Base-by-base conservation (phyloP, 805 yeast genomes). In the Teunomyces barrocoloradensis region DNA sequence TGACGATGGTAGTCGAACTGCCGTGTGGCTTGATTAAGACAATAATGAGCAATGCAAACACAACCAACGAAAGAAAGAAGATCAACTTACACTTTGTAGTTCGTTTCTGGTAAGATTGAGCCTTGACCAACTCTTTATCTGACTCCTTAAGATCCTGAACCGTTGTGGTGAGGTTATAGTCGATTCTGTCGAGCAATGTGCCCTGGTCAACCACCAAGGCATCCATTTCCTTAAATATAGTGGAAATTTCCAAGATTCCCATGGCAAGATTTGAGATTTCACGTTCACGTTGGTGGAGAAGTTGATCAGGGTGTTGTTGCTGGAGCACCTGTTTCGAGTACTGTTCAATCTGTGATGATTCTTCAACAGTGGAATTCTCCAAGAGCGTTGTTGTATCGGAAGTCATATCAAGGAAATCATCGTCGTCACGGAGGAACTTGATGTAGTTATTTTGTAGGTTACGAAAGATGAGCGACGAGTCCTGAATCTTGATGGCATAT, bases 181-280 rank as follows among this genome's bases (percentile, higher is more conserved):
- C 99, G 47, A 94, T 92, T 55, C 97, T 74, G 66, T 94, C 99
- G 50, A 94, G 74, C 38, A 94, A 78, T 0, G 97, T 89, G 1
- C 99, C 99, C 67, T 94, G 99, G 59, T 94, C 98, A 47, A 94
- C 86, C 37, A 94, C 88, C 77, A 94, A 75, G 33, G 83, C 81
- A 59, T 95, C 97, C 79, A 94, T 80, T 60, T 94, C 98, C 62
- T 87, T 86, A 72, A 94, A 94, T 39, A 94, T 92, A 1, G 92
- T 89, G 27, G 95, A 87, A 1, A 94, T 88, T 63, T 94, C 99
- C 35, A 92, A 71, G 39, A 94, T 96, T 44, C 97, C 96, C 73
- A 88, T 89, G 3, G 99, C 98, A 45, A 94, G 77, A 54, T 86
- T 87, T 28, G 87, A 86, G 45, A 94, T 94, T 60, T 92, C 99